phyloP scores from a whole-genome alignment of 192 early-diverging fungal genomes.

The Mortierella antarctica region DNA sequence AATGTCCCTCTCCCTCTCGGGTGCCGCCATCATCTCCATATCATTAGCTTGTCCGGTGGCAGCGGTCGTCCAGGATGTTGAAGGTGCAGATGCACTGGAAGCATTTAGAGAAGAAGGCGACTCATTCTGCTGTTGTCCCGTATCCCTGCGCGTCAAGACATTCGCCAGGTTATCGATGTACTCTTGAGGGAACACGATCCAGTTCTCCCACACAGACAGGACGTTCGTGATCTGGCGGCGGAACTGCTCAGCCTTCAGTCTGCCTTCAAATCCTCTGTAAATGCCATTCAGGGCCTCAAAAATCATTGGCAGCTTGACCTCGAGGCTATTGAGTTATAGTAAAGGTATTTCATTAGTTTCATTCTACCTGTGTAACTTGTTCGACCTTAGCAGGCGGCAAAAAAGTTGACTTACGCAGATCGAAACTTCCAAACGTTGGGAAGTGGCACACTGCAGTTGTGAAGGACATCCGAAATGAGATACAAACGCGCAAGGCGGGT shows the following conservation, averaged over 20 bases:
- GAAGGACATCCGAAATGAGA: conserved; percentile 91
- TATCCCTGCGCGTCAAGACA: conserved; percentile 57
- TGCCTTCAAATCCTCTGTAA: conserved; percentile 72
- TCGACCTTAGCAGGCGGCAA: not conserved
- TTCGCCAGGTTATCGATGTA: conserved; percentile 68
- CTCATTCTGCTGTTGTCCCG: not conserved
- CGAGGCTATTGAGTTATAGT: not conserved
- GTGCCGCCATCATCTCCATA: not conserved
- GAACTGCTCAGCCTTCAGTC: conserved; percentile 87
- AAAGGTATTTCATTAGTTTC: not conserved
- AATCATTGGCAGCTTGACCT: conserved; percentile 49
- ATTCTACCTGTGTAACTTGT: not conserved
- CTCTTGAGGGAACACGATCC: conserved; percentile 86
- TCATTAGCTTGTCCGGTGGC: not conserved
- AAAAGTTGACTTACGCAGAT: conserved; percentile 52
- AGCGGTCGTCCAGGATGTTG: not conserved
- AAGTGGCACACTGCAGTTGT: conserved; percentile 82
- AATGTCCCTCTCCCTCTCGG: not conserved
- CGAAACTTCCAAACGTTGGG: conserved; percentile 92
- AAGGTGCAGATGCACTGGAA: not conserved
- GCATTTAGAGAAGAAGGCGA: conserved; percentile 19
- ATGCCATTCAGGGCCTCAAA: conserved; percentile 78
- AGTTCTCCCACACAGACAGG: conserved; percentile 87
- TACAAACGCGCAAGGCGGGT: conserved; percentile 81
- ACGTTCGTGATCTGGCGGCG: conserved; percentile 71